Base-by-base conservation (phyloP, 1,284 basidiomycete genomes). In the Sanghuangporus sanghuang region DNA sequence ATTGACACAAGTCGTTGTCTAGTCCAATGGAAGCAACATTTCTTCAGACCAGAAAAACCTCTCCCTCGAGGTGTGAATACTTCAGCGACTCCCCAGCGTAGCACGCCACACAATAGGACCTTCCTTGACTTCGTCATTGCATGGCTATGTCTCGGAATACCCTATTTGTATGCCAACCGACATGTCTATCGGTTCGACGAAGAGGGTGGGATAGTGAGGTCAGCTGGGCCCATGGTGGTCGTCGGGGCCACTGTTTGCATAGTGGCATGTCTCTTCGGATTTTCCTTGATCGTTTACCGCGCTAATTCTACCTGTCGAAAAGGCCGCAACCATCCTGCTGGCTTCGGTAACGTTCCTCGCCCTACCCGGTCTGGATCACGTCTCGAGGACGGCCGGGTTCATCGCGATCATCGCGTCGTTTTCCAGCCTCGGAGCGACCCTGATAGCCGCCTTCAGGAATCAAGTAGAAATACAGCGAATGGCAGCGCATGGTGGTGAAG, bases 241-340 rank as follows among this genome's bases (percentile, higher is more conserved):
- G 73, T 88, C 54, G 84, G 86, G 16, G 85, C 81, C 6, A 85
- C 81, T 71, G 82, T 86, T 12, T 88, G 85, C 69, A 73, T 90
- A n/a, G 80, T 88, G 73, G 87, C 89, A 72, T 75, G 63, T 61
- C 38, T 50, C 12, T 57, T 27, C 36, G 35, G 21, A 78, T 36
- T 66, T 48, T 46, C 44, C 55, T 27, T 50, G 63, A 56, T 50
- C n/a, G 54, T 63, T 49, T 39, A n/a, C 42, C 21, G 35, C 44
- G 44, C 63, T 59, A 23, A 64, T 35, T 27, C 6, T 50, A n/a
- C 14, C 16, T 35, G 38, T 66, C 49, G 35, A 65, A 54, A 62
- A 92, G 89, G 88, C 89, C 68, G 89, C 88, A 35, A 81, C 91
- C 61, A 81, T 92, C 18, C 76, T 92, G 61, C 90, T 89, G 69